Conservation (phyloP, 2,329 filamentous ascomycete species). For the Claviceps capensis region DNA sequence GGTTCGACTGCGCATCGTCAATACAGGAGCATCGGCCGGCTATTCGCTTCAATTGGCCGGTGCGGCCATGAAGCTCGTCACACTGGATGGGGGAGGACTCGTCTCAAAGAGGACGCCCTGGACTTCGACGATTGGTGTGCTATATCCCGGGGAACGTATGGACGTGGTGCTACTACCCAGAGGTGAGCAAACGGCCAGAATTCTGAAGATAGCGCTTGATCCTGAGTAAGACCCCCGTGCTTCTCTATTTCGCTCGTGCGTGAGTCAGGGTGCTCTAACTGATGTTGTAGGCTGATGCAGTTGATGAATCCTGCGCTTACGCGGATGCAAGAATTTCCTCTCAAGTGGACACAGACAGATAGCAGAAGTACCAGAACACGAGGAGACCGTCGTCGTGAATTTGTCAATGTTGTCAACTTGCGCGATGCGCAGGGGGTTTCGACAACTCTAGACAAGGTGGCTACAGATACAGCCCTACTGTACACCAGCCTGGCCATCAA, state of each 20-base stretch:
- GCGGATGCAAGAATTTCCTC: slow-evolving; percentile 9
- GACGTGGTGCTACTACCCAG: slow-evolving; percentile 4
- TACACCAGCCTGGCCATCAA: slow-evolving; percentile 8
- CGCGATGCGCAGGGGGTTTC: not conserved
- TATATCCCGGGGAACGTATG: slow-evolving; percentile 13
- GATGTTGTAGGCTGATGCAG: slow-evolving; percentile 9
- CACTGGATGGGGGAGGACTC: slow-evolving; percentile 9
- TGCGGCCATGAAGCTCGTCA: slow-evolving; percentile 9
- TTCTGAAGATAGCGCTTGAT: slow-evolving; percentile 5
- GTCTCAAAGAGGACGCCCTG: slow-evolving; percentile 5
- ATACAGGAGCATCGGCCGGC: slow-evolving; percentile 9
- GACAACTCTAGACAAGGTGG: not conserved
- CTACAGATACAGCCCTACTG: slow-evolving; percentile 5
- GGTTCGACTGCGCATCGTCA: slow-evolving; percentile 9
- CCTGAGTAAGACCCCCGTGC: slow-evolving; percentile 3
- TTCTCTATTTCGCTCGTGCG: not conserved
- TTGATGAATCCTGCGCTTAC: slow-evolving; percentile 11
- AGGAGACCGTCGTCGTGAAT: not conserved
- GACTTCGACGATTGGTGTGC: slow-evolving; percentile 8
- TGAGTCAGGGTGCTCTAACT: not conserved
- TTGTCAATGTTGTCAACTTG: not conserved
- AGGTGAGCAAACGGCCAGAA: not conserved
- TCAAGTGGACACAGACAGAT: slow-evolving; percentile 1
- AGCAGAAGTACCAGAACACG: not conserved
- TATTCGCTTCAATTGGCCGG: slow-evolving; percentile 6